Base-by-base conservation (phyloP, 345 rosid genomes). In the Syzygium oleosum region DNA sequence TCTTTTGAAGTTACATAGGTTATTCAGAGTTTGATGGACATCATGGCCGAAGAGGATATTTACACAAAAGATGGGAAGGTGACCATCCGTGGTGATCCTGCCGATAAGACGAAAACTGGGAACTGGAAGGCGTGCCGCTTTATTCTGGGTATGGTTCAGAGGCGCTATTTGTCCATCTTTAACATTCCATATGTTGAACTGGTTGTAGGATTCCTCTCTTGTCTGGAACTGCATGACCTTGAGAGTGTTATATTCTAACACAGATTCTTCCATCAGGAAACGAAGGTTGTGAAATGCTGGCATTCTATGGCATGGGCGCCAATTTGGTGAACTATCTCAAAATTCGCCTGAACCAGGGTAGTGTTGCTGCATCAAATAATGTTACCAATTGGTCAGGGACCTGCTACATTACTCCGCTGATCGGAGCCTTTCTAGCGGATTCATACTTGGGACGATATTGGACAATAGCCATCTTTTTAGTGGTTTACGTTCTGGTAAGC, bases 271-370 rank as follows among this genome's bases (percentile, higher is more conserved):
- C 51, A 84, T 52, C 88, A 97, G 99, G 96, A 65, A 96, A 94
- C 73, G 98, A 96, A 86, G 93, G 98, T 34, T 96, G 99, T 63
- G 99, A 98, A 88, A 95, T 98, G 87, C 90, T 98, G 93, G 99
- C 99, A 13, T 98, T 96, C 94, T 96, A 98, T 91, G 99, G 99
- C n/a, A 96, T 98, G 99, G 92, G 99, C 23, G 95, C 98, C 77
- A 98, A 97, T 90, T 93, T 98, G 55, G 99, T 97, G 87, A 96
- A 94, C 90, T 98, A 93, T 92, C 95, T 98, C 25, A 85, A 94
- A 89, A 84, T 84, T 5, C 96, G 93, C 80, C 92, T 98, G 79
- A 91, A 93, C 89, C 96, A 92, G 89, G 96, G 97, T 86, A 98
- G 93, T 85, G 99, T 94, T 11, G 52, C 89, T 29, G 99, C 99